Base-by-base conservation (phyloP, 768 basidiomycete genomes). In the Russula sp. region DNA sequence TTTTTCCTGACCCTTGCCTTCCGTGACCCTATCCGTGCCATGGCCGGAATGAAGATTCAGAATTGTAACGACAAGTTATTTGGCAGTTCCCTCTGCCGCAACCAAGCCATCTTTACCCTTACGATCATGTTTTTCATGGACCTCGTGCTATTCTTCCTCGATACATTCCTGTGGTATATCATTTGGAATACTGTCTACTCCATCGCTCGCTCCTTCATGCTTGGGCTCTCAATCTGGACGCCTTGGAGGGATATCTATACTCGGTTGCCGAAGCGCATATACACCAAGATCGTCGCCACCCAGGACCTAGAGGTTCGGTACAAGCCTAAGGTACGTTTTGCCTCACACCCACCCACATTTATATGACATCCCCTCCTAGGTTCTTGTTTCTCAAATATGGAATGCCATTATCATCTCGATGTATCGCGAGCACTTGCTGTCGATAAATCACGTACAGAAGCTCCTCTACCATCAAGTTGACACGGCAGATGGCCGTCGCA, bases 71-170 rank as follows among this genome's bases (percentile, higher is more conserved):
- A 97, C 79, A 87, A 83, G 73, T 85, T 83, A 73, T 93, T 98
- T 64, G 95, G 94, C 16, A 78, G 80, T 67, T 79, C 77, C 9
- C 82, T 99, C 16, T 99, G 97, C 76, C 77, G 79, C 51, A 95
- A 98, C 72, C 97, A 99, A 67, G 90, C 94, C 2, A 91, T 90
- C 4, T 98, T 98, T 75, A 88, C 96, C 9, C 75, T 99, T 71
- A 85, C 97, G 58, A 89, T 98, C 79, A 99, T 98, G 96, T 98
- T 94, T 72, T 77, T 97, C 78, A 98, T 98, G 96, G 97, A 98
- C 71, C 77, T 99, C 50, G 85, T 88, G 55, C 83, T 99, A 48
- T 99, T 92, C 83, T 99, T 98, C 83, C 80, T 99, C 74, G 97
- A 99, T 77, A 99, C 97, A 7, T 99, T 98, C 88, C 76, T 99